Evolutionary conservation across 345 rosid species (phyloP).

Genomic region (Passiflora organensis): DNA sequence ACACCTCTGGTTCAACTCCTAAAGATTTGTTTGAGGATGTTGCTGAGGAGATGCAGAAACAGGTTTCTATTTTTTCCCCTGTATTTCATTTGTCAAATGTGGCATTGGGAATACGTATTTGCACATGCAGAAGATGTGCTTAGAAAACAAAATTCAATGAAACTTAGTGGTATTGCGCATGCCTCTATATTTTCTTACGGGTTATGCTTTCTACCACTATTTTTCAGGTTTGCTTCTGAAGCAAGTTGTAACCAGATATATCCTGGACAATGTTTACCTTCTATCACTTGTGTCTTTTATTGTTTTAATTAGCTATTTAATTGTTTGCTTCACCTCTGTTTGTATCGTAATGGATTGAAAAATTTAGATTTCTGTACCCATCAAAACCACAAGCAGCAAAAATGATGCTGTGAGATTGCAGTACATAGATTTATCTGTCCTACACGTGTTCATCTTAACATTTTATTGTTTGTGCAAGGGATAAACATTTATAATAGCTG

Average conservation of each 20-base stretch:
- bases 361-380: too few species aligned
- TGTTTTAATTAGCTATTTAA: too few species aligned
- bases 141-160: not conserved
- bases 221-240: too few species aligned
- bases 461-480: not conserved
- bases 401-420: too few species aligned
- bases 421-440: too few species aligned
- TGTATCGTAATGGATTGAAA: too few species aligned
- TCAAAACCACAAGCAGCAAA: too few species aligned
- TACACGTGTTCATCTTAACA: not conserved
- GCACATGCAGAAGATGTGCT: too few species aligned
- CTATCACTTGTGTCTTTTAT: too few species aligned
- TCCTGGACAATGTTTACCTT: too few species aligned
- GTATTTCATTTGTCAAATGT: not conserved
- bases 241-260: too few species aligned
- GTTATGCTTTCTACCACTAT: not conserved
- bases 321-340: too few species aligned
- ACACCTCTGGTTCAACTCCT: constrained; percentile 82
- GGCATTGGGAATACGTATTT: not conserved
- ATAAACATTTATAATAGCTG: not conserved
- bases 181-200: not conserved
- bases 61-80: constrained; percentile 33
- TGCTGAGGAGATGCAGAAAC: constrained; percentile 72
- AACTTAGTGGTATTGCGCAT: not conserved
- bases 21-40: constrained; percentile 91